A percentile compares a stretch with the other conserved stretches of the same genome.
Conservation (phyloP, 2,329 filamentous ascomycete genomes). For the Rhynchosporium graminicola region DNA sequence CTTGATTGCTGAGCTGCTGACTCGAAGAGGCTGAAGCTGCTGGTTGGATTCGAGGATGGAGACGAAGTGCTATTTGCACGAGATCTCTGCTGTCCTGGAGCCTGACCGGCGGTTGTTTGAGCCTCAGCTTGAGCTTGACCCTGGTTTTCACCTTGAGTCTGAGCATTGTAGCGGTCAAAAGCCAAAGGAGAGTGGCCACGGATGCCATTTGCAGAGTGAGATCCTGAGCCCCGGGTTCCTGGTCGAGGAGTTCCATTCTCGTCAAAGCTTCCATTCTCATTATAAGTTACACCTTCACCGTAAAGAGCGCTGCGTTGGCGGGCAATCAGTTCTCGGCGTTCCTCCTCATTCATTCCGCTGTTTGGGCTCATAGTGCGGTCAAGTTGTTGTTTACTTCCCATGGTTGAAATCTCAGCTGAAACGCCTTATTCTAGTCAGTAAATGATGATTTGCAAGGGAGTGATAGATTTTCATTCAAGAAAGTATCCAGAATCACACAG, state of each 20-base stretch:
- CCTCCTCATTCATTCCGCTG: constrained; percentile 85
- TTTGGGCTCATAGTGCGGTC: constrained; percentile 83
- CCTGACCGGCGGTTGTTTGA: constrained; percentile 49
- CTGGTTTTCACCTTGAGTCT: constrained; percentile 34
- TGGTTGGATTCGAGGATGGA: constrained; percentile 66
- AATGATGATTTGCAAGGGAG: constrained; percentile 35
- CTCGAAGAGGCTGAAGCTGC: constrained; percentile 63
- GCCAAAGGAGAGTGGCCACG: constrained; percentile 79
- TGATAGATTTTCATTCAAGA: constrained; percentile 15
- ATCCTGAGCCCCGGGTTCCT: constrained; percentile 63
- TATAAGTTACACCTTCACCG: constrained; percentile 70
- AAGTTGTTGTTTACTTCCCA: constrained; percentile 72
- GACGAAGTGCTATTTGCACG: constrained; percentile 85
- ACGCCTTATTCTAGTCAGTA: constrained; percentile 52
- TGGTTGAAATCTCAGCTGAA: constrained; percentile 65
- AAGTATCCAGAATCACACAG: constrained; percentile 42
- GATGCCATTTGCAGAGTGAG: constrained; percentile 61
- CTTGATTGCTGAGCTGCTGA: constrained; percentile 64
- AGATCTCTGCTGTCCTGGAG: constrained; percentile 48
- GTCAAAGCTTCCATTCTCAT: constrained; percentile 67
- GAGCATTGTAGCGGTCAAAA: constrained; percentile 66
- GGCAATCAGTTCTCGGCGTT: constrained; percentile 92
- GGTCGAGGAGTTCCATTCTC: constrained; percentile 65
- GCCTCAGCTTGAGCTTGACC: constrained; percentile 46
- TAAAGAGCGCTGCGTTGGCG: constrained; percentile 95